phyloP scores from a whole-genome alignment of 1,284 basidiomycete genomes.

The Cryptococcus sp. region DNA sequence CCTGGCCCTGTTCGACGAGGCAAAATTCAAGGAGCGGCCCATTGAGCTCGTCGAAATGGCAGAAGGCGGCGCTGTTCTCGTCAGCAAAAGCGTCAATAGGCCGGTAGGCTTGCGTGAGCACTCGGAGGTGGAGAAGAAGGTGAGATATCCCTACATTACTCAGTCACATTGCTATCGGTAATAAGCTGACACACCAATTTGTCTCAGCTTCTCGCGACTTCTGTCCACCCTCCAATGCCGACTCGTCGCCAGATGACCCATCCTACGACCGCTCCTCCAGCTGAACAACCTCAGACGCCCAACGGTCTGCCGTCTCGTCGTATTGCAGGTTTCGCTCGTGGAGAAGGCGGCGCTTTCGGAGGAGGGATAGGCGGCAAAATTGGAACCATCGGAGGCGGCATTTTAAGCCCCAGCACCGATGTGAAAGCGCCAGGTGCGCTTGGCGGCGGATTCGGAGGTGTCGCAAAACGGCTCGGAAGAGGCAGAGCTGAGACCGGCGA shows the following conservation, averaged over 20 bases:
- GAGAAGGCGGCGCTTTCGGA: conserved; percentile 36
- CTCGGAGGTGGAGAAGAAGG: conserved; percentile 84
- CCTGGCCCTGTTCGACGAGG: conserved; percentile 78
- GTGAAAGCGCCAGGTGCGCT: conserved; percentile 37
- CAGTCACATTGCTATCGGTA: neutral
- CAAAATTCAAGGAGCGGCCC: conserved; percentile 69
- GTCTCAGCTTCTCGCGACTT: conserved; percentile 38
- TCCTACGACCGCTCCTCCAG: conserved; percentile 8
- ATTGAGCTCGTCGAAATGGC: conserved; percentile 64
- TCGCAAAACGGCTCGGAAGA: conserved; percentile 32
- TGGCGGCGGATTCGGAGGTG: conserved; percentile 49
- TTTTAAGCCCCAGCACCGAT: conserved; percentile 25
- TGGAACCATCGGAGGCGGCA: conserved; percentile 33
- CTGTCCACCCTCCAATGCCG: conserved; percentile 41
- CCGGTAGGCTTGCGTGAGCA: conserved; percentile 77
- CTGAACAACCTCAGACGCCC: conserved; percentile 14
- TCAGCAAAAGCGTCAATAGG: conserved; percentile 69
- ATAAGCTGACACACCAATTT: neutral
- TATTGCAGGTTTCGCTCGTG: conserved; percentile 17
- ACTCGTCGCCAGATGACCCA: conserved; percentile 28
- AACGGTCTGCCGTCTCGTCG: conserved; percentile 26
- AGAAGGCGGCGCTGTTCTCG: conserved; percentile 80
- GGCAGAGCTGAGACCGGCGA: conserved; percentile 26
- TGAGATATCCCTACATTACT: conserved; percentile 48
- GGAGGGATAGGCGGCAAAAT: conserved; percentile 37